A percentile compares a stretch with the other conserved stretches of the same genome.
These are phyloP conservation scores for Saccharomycopsis synnaedendra DNA, from an alignment of 805 yeast genomes.

Conservation along the genomic window DNA sequence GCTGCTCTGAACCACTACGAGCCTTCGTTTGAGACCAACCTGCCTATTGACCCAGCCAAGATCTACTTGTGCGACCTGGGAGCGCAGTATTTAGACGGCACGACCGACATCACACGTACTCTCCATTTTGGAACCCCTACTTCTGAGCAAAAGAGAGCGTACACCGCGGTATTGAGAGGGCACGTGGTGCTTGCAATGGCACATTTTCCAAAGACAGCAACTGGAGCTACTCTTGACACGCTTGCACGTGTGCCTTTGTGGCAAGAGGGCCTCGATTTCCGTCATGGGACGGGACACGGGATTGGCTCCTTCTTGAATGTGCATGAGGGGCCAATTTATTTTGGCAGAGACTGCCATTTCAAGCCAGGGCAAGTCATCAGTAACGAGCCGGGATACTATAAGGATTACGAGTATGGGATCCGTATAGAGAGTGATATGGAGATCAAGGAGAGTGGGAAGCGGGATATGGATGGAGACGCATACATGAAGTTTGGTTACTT, in stretches of 20 bases:
- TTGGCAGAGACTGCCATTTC: conserved; percentile 32
- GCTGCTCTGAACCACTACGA: conserved; percentile 71
- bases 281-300: conserved; percentile 59
- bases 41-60: conserved; percentile 40
- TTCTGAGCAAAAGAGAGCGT: conserved; percentile 33
- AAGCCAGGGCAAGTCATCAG: conserved; percentile 44
- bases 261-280: conserved; percentile 45
- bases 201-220: conserved; percentile 43
- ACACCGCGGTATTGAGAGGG: conserved; percentile 50
- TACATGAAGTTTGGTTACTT: conserved; percentile 44
- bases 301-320: conserved; percentile 50
- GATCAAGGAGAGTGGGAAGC: conserved; percentile 34
- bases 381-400: conserved; percentile 55
- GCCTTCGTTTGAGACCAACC: conserved; percentile 30
- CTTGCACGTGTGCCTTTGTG: conserved; percentile 50
- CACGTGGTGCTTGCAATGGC: conserved; percentile 37
- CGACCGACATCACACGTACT: conserved; percentile 56
- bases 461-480: conserved; percentile 24
- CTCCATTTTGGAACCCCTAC: conserved; percentile 40
- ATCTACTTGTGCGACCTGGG: conserved; percentile 50
- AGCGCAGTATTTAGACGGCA: conserved; percentile 50
- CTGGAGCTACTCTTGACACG: conserved; percentile 43
- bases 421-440: conserved; percentile 31
- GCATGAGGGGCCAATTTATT: conserved; percentile 50
- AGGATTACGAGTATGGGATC: conserved; percentile 49